These are phyloP conservation scores for Yamadazyma friedrichii DNA, from an alignment of 1,139 yeast genomes.

Conservation along the genomic window DNA sequence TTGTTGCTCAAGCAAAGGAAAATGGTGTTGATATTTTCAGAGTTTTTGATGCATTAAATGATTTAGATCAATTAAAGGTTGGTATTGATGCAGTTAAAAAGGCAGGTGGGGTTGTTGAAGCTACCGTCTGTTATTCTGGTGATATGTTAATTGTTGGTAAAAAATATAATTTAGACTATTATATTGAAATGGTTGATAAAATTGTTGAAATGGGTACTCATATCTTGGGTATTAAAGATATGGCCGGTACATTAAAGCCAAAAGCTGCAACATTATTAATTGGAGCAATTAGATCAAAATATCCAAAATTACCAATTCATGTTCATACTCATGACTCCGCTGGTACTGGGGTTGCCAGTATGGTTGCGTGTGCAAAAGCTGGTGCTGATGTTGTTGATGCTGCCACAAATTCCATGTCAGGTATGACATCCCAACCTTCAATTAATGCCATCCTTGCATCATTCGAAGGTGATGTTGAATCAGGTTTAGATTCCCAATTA, in stretches of 20 bases:
- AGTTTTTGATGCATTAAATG: conserved; percentile 96
- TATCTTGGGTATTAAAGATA: conserved; percentile 94
- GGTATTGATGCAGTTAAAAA: conserved; percentile 98
- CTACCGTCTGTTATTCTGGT: conserved; percentile 97
- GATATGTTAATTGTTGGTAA: conserved; percentile 95
- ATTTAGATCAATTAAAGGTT: conserved; percentile 91
- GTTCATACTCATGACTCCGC: conserved; percentile 99
- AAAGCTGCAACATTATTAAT: conserved; percentile 82
- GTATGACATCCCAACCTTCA: conserved; percentile 98
- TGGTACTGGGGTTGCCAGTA: conserved; percentile 97
- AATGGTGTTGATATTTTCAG: conserved; percentile 97
- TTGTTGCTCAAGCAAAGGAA: conserved; percentile 89
- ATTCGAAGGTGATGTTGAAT: conserved; percentile 78
- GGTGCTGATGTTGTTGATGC: conserved; percentile 99
- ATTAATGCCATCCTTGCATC: conserved; percentile 91
- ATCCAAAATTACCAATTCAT: conserved; percentile 94
- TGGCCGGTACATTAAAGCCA: conserved; percentile 99
- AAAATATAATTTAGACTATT: conserved; percentile 92
- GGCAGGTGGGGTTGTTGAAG: conserved; percentile 99
- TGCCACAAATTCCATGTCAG: conserved; percentile 96
- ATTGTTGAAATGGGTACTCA: conserved; percentile 95
- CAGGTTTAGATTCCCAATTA: conserved; percentile 65
- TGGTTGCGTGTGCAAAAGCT: conserved; percentile 90
- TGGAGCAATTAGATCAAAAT: conserved; percentile 76
- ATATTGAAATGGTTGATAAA: conserved; percentile 75